Base-by-base conservation (phyloP, 2,329 filamentous ascomycete species). In the Diaporthe nobilis region DNA sequence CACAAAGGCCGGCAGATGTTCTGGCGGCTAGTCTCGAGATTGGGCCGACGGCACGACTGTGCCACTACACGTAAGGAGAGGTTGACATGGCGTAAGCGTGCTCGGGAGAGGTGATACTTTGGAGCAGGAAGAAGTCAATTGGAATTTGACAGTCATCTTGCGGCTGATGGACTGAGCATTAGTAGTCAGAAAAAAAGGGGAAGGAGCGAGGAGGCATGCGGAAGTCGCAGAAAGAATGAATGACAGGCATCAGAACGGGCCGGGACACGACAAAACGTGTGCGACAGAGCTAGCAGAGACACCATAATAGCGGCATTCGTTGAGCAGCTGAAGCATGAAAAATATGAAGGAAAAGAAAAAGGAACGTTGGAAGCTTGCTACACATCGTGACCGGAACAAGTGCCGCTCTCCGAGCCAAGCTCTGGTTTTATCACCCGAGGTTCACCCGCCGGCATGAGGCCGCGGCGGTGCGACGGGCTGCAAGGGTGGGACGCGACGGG, bases 401-500 rank as follows among this genome's bases (percentile, higher is more conserved):
- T 58, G 55, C 42, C 60, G n/a, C 49, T 65, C 31, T 15, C 47
- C 39, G 49, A 13, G 25, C 37, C 28, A 10, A 49, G 60, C 9
- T 25, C 8, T 53, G 44, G 7, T n/a, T 42, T 10, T 17, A 67
- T 53, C 28, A 42, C 37, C 75, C 75, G 75, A 76, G 42, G 75
- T 71, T 76, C 49, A 76, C 58, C 75, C 75, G 73, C 57, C 72
- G 75, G 75, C 37, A 68, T 49, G 55, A 67, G 67, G 49, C 47
- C 61, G 67, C 75, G 72, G 47, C 75, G 75, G 75, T 57, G 47
- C 75, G 73, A 72, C 72, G 75, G 67, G 42, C 71, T 75, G 68
- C 60, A 42, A 61, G 58, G 37, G 58, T 61, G 37, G 58, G 58
- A 61, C 37, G 9, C 37, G n/a, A 58, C 61, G 42, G 49, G 75